phyloP scores from a whole-genome alignment of 2,329 filamentous ascomycete species.

The Madurella fahalii region DNA sequence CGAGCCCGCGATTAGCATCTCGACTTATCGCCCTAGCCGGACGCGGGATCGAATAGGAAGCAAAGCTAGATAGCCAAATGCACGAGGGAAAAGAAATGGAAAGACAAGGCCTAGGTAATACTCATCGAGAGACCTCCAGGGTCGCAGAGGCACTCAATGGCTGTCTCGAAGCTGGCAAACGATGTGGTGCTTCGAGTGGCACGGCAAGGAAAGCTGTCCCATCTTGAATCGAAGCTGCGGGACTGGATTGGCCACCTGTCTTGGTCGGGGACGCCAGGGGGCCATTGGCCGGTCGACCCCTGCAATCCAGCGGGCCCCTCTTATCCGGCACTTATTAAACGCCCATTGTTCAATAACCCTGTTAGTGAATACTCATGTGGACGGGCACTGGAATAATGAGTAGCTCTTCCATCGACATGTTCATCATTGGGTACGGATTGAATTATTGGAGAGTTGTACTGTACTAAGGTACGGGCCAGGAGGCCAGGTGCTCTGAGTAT shows the following conservation, averaged over 20 bases:
- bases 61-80: constrained; percentile 9
- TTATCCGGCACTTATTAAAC: neutral
- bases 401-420: no score
- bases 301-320: neutral
- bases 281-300: neutral
- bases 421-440: no score
- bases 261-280: neutral
- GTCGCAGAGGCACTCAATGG: constrained; percentile 13
- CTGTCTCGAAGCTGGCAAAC: neutral
- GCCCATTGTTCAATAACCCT: no score
- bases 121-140: constrained; percentile 18
- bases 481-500: no score
- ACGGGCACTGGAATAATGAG: no score
- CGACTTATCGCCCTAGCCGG: constrained; percentile 14
- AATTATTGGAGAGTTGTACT: no score
- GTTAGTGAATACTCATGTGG: no score
- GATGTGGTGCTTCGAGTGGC: neutral
- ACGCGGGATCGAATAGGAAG: neutral
- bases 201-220: neutral
- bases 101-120: constrained; percentile 1
- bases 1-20: constrained; percentile 49
- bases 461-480: no score
- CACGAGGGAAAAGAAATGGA: neutral
- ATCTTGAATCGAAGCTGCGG: constrained; percentile 2
- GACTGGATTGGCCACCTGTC: constrained; percentile 17